Evolutionary conservation across 176 grass and related monocot species (phyloP), one percentile per base, ranked within the genome.

Genomic region (Elymus sibiricus): DNA sequence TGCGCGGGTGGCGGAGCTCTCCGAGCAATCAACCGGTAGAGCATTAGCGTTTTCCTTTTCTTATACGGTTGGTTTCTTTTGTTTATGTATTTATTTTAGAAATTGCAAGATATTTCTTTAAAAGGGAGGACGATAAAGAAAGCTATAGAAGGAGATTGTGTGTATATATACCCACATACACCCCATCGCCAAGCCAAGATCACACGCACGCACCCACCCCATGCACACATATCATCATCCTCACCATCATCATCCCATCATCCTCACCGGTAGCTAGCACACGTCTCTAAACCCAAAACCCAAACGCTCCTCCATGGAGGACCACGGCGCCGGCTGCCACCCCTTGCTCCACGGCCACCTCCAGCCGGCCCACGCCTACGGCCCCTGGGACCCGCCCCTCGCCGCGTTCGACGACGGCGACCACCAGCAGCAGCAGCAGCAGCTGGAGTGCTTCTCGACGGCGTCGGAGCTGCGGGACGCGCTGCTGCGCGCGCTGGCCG

Each of bases 391-490:
- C 82, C 34, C 86, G 16, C 10, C 53, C 13, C 62, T 76, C 35
- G 58, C 63, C 22, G 63, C 59, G 0, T 74, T 77, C 32, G 62
- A 14, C 34, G 55, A 11, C 25, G 25, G 3, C 22, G 7, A 49
- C 27, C 74, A 43, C 11, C 40, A 43, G 12, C 44, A 47, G 0
- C 44, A 47, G 0, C 65, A 68, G 68, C 39, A 44, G 34, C 67
- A 49, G 72, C 46, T 64, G 64, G 84, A 65, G 7, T 66, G 35
- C 26, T 68, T 79, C 43, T 35, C 84, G 3, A 71, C 88, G 82
- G 80, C 77, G 65, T 66, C 77, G 53, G 88, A 99, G 31, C 92
- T 99, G 27, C 90, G 87, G 32, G 86, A 89, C 2, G 92, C 87
- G 28, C 90, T 98, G 39, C 84, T 91, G 26, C 92, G 90, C 0